Evolutionary conservation across 1,284 basidiomycete genomes (phyloP).

Genomic region (Malassezia caprae): DNA sequence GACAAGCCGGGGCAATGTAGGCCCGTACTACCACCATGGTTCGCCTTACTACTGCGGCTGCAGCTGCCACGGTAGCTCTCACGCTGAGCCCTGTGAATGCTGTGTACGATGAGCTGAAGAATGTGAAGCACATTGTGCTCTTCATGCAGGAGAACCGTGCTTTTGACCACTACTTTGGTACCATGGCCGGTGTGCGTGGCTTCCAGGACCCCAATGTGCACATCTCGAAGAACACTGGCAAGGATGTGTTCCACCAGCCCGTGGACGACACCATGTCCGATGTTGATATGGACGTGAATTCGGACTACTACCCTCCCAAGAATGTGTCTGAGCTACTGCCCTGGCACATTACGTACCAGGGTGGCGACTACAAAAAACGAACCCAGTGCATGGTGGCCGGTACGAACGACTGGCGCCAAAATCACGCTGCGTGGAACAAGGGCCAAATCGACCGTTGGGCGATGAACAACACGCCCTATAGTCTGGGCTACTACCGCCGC

Average conservation of each 20-base stretch:
- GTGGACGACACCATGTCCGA: slow-evolving; percentile 4
- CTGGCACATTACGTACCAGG: slow-evolving; percentile 33
- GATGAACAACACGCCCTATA: slow-evolving; percentile 29
- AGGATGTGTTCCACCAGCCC: slow-evolving; percentile 25
- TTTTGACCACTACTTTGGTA: slow-evolving; percentile 41
- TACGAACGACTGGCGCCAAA: slow-evolving; percentile 29
- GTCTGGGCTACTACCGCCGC: slow-evolving; percentile 30
- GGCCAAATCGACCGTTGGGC: slow-evolving; percentile 34
- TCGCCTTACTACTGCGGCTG: neutral
- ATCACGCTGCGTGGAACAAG: slow-evolving; percentile 33
- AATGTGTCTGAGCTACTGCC: slow-evolving; percentile 25
- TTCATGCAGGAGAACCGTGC: slow-evolving; percentile 44
- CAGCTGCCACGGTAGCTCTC: neutral
- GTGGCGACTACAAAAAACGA: slow-evolving; percentile 25
- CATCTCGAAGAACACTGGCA: slow-evolving; percentile 27
- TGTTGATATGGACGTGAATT: neutral
- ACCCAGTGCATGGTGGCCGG: slow-evolving; percentile 36
- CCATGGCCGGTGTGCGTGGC: slow-evolving; percentile 34
- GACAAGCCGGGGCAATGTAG: neutral
- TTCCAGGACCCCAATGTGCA: slow-evolving; percentile 39
- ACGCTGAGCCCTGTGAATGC: neutral
- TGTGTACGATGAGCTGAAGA: slow-evolving; percentile 1
- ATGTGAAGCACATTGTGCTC: slow-evolving; percentile 24
- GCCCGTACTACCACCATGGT: neutral
- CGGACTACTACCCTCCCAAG: slow-evolving; percentile 4